Percentiles rank a stretch among this genome's conserved stretches.
Evolutionary conservation across 805 yeast species (phyloP).

Genomic region (Blastobotrys peoriensis): DNA sequence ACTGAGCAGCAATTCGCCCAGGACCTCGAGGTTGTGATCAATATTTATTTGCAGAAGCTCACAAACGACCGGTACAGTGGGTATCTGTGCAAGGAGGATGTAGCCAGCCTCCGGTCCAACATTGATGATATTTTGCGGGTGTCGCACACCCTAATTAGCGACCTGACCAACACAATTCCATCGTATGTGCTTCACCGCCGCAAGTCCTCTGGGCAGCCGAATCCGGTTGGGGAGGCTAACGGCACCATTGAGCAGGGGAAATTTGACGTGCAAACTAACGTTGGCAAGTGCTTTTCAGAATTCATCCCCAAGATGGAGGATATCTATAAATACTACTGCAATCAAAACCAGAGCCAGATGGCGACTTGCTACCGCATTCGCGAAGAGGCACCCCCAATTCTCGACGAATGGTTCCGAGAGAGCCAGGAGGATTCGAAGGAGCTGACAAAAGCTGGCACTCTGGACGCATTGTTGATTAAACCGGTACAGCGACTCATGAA

Average conservation of each 20-base stretch:
- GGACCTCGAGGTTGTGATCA: conserved; percentile 33
- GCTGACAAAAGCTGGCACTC: conserved; percentile 35
- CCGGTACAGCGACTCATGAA: conserved; percentile 42
- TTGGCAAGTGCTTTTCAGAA: conserved; percentile 30
- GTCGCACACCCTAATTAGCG: conserved; percentile 26
- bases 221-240: conserved; percentile 14
- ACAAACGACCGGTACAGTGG: conserved; percentile 17
- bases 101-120: conserved; percentile 27
- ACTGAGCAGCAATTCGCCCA: conserved; percentile 34
- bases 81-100: conserved; percentile 25
- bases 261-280: conserved; percentile 20
- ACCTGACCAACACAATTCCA: conserved; percentile 27
- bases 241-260: conserved; percentile 9
- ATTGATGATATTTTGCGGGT: conserved; percentile 29
- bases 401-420: conserved; percentile 31
- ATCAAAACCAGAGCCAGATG: conserved; percentile 26
- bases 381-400: conserved; percentile 22
- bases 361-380: conserved; percentile 22
- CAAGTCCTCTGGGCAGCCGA: conserved; percentile 8
- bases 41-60: conserved; percentile 27
- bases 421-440: conserved; percentile 25
- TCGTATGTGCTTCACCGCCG: conserved; percentile 19
- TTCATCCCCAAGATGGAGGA: conserved; percentile 27
- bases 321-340: conserved; percentile 31
- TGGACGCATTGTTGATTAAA: conserved; percentile 36